Base-by-base conservation (phyloP, 371 early-diverging fungal genomes). In the Rhizopus arrhizus region DNA sequence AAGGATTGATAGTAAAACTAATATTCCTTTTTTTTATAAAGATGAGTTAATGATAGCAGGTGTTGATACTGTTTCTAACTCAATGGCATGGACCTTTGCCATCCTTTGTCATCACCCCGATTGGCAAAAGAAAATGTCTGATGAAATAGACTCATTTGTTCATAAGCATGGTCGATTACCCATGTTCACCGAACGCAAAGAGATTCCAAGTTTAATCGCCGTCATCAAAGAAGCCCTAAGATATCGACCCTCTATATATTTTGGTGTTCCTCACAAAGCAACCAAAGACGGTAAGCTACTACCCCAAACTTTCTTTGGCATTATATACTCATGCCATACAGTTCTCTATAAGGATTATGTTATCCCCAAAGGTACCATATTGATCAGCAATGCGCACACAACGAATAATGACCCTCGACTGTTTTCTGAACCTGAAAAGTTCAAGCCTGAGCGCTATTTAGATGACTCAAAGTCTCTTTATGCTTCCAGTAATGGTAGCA, bases 361-460 rank as follows among this genome's bases (percentile, higher is more conserved):
- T 28, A 69, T 69, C 31, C 65, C 69, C 5, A 58, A 69, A 34
- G 65, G 58, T 2, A 54, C 62, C 2, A 41, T 42, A 1, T 6
- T 69, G 1, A 49, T 61, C 2, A 49, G 50, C 34, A 64, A 56
- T 35, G 58, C 61, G 31, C 48, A 64, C 33, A 41, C 61, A 11
- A 28, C 64, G 2, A 53, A 64, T 35, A 46, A 22, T 7, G 43
- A 55, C 33, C 13, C 28, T 8, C 34, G 54, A 7, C 32, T 29
- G 4, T 60, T 53, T 54, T 13, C 28, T n/a, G 47, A 61, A 4
- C 59, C 69, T n/a, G 60, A 69, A 15, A 58, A 61, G 46, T 69
- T 69, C 38, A 61, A 58, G 1, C 69, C 69, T 43, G 69, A 72
- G 32, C 54, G 73, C 5, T 70, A 61, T 43, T 16, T 68, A 7